Percentiles rank a stretch among this genome's conserved stretches.
These are phyloP conservation scores for Diplocarpon mali DNA, from an alignment of 2,329 filamentous ascomycete genomes.

Conservation along the genomic window DNA sequence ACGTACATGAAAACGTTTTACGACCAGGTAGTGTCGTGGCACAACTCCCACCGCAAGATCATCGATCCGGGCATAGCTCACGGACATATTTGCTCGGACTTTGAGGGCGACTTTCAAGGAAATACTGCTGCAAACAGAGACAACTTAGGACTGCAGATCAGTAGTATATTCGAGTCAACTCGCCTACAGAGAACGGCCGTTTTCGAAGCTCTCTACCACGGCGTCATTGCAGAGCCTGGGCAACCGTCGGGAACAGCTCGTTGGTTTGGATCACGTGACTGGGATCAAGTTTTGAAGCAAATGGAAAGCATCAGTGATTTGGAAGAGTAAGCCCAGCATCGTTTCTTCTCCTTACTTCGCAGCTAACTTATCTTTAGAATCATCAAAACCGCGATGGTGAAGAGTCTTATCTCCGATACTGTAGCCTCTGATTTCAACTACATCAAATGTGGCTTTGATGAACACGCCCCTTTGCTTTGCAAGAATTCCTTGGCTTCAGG, in stretches of 20 bases:
- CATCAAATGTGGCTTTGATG: constrained; percentile 6
- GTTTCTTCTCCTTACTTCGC: not conserved
- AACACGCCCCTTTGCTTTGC: not conserved
- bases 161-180: not conserved
- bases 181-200: not conserved
- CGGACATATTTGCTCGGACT: constrained; percentile 2
- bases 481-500: not conserved
- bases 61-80: not conserved
- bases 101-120: constrained; percentile 4
- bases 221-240: not conserved
- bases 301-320: constrained; percentile 1
- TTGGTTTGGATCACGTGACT: not conserved
- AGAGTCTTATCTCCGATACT: constrained; percentile 2
- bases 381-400: constrained; percentile 1
- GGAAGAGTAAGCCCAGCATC: constrained; percentile 1
- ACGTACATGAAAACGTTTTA: too few relatives aligned
- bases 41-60: too few relatives aligned
- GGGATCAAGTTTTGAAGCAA: not conserved
- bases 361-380: constrained; percentile 1
- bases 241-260: constrained; percentile 1
- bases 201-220: constrained; percentile 1
- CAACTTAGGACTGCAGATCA: not conserved
- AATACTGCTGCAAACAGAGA: constrained; percentile 2
- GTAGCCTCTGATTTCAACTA: constrained; percentile 2
- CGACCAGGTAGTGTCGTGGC: too few relatives aligned